Evolutionary conservation across 2,329 filamentous ascomycete genomes (phyloP).

Genomic region (Aspergillus cejpii): DNA sequence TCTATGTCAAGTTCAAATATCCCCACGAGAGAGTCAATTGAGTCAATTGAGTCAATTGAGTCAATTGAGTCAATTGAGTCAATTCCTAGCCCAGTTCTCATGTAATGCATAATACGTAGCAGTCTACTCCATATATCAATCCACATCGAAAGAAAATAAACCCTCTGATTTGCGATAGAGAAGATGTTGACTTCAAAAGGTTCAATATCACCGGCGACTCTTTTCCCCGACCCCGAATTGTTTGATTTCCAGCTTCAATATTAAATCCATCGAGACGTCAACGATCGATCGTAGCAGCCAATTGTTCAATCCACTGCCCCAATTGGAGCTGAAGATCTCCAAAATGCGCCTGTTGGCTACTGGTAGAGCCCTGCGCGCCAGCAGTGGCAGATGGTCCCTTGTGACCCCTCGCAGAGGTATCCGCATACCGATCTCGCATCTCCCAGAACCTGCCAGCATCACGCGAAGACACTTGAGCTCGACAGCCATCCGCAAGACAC

Average conservation of each 20-base stretch:
- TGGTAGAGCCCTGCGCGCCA: constrained; percentile 34
- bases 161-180: too few species aligned
- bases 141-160: too few species aligned
- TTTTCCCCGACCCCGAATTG: constrained; percentile 4
- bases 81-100: too few species aligned
- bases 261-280: not conserved
- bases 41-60: too few species aligned
- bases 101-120: too few species aligned
- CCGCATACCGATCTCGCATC: constrained; percentile 17
- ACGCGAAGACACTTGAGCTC: constrained; percentile 30
- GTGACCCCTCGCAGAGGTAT: constrained; percentile 19
- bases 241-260: not conserved
- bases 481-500: constrained; percentile 23
- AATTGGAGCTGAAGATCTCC: too few species aligned
- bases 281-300: not conserved
- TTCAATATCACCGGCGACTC: constrained; percentile 1
- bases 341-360: constrained; percentile 37
- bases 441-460: constrained; percentile 13
- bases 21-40: not conserved
- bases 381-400: constrained; percentile 32
- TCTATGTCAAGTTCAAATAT: too few species aligned
- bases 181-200: too few species aligned
- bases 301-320: too few species aligned
- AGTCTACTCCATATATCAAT: too few species aligned
- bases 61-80: too few species aligned